Base-by-base conservation (phyloP, 129 eudicot genomes). In the Pulicaria dysenterica region DNA sequence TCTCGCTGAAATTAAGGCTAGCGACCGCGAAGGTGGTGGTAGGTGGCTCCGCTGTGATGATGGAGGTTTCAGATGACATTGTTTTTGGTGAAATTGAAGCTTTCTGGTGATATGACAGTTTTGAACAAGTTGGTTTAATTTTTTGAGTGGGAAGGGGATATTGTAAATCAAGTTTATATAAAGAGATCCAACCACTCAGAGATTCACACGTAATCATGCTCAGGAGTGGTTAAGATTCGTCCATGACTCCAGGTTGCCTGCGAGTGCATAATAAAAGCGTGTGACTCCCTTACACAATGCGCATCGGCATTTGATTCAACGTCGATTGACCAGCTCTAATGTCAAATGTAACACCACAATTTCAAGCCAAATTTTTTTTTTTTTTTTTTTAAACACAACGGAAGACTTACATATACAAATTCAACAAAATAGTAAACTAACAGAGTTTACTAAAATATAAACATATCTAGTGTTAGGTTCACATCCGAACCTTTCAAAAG, bases 151-250 rank as follows among this genome's bases (percentile, higher is more conserved):
- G 71, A 65, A 51, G n/a, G 45, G 34, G 41, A 38, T 43, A 1
- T 39, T 58, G 74, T 53, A 34, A 36, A 43, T 56, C 31, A 8
- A 24, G 36, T 61, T 63, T 77, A 78, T 85, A 75, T 76, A 75
- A 36, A 67, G 42, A 41, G 49, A 59, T 58, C 4, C 5, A 31
- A 49, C 82, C 82, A 81, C 0, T 81, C 14, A 3, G 4, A 3
- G 24, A 0, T 8, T 10, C 82, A 81, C 85, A 81, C 91, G 83
- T 73, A 75, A 24, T 67, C 1, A 7, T 40, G 0, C 58, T 8
- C 31, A 75, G 34, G 76, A 82, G 77, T 80, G 93, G 87, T 45
- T 73, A 3, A 7, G 89, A 84, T 87, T 76, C 24, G 42, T 76
- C 85, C 85, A 73, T 67, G 86, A 24, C 31, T 24, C 31, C 31